phyloP scores from a whole-genome alignment of 305 asterid genomes.

The Salvia sclarea region DNA sequence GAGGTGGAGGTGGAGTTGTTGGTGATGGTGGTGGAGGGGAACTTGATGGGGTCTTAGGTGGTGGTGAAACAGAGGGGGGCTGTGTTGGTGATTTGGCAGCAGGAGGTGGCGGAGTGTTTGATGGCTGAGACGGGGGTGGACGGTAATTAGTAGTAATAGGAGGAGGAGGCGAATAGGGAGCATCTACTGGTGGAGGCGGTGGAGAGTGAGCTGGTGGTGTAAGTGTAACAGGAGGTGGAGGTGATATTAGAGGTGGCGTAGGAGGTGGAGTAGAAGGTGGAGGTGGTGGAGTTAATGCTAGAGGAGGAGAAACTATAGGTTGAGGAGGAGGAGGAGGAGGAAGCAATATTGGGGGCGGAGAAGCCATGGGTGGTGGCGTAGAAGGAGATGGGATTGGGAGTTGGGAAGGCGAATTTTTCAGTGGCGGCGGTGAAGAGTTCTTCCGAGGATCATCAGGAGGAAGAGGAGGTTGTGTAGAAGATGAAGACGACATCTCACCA shows the following conservation, averaged over 20 bases:
- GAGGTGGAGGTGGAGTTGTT: slow-evolving; percentile 37
- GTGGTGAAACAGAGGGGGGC: slow-evolving; percentile 17
- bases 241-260: slow-evolving; percentile 35
- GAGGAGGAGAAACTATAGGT: slow-evolving; percentile 36
- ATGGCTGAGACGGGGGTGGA: slow-evolving; percentile 32
- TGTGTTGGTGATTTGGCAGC: slow-evolving; percentile 22
- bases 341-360: slow-evolving; percentile 29
- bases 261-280: slow-evolving; percentile 41
- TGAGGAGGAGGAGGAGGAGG: slow-evolving; percentile 41
- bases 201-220: slow-evolving; percentile 36
- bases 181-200: slow-evolving; percentile 36
- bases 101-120: slow-evolving; percentile 44
- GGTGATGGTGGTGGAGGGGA: slow-evolving; percentile 44
- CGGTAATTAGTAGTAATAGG: slow-evolving; percentile 1
- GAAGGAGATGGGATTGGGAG: too few species aligned
- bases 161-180: slow-evolving; percentile 41
- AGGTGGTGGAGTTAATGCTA: slow-evolving; percentile 25
- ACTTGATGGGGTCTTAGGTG: slow-evolving; percentile 31
- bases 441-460: slow-evolving; percentile 31
- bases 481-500: slow-evolving; percentile 48
- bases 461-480: slow-evolving; percentile 38
- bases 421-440: slow-evolving; percentile 27
- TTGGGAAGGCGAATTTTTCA: slow-evolving; percentile 33
- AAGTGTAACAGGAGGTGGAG: slow-evolving; percentile 33
- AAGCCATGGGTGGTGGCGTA: slow-evolving; percentile 31